Evolutionary conservation across 768 basidiomycete genomes (phyloP).

Genomic region (Rhodocollybia butyracea): DNA sequence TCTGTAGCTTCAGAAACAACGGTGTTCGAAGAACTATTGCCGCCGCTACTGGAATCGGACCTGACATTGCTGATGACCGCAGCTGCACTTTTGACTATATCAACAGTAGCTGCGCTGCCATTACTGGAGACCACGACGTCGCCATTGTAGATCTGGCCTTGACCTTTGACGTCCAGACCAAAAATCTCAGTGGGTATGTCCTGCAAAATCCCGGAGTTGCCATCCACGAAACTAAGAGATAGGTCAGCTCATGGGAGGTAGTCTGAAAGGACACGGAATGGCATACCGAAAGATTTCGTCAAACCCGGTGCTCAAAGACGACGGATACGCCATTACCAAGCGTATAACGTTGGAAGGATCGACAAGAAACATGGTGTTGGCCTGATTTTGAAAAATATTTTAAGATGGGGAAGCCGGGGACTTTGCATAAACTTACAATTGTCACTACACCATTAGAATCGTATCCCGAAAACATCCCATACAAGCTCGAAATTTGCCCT

Average conservation of each 20-base stretch:
- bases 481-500: not conserved
- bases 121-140: not conserved
- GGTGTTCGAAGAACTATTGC: not conserved
- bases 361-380: slow-evolving; percentile 6
- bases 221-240: slow-evolving; percentile 1
- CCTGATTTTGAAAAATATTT: not conserved
- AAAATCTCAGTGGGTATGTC: slow-evolving; percentile 1
- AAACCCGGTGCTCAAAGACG: not conserved
- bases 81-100: not conserved
- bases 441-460: not conserved
- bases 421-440: not conserved
- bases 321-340: not conserved
- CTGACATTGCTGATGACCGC: not conserved
- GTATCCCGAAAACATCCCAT: not conserved
- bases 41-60: not conserved
- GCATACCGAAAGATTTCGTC: slow-evolving; percentile 4
- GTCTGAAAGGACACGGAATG: not conserved
- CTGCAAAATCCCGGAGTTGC: not conserved
- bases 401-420: not conserved
- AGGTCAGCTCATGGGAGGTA: not conserved
- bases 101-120: not conserved
- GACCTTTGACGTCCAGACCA: not conserved
- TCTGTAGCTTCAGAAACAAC: not conserved
- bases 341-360: slow-evolving; percentile 1
- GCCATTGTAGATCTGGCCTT: not conserved